Evolutionary conservation across 2,329 filamentous ascomycete species (phyloP).

Genomic region (Colletotrichum noveboracense): DNA sequence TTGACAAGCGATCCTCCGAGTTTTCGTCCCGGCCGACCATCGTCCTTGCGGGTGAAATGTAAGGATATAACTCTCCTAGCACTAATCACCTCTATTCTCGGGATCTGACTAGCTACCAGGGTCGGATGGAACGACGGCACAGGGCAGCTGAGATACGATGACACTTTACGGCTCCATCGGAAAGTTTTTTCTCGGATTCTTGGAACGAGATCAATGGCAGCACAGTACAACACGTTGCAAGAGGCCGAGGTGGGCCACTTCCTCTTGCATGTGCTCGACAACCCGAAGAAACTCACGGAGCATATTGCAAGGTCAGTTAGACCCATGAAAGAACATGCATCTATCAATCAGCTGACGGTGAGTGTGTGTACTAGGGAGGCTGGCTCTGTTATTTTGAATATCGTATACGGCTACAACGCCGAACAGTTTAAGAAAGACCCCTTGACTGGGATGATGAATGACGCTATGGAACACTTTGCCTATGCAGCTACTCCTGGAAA

Average conservation of each 20-base stretch:
- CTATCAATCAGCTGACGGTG: not conserved
- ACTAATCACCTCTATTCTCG: rapidly evolving
- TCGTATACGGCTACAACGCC: not conserved
- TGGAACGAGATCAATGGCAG: constrained; percentile 42
- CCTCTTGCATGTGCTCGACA: constrained; percentile 44
- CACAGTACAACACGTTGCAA: constrained; percentile 45
- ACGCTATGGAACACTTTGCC: not conserved
- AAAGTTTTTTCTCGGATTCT: constrained; percentile 48
- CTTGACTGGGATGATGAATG: not conserved
- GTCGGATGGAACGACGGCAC: constrained; percentile 43
- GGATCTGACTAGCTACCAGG: not conserved
- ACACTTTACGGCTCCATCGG: constrained; percentile 44
- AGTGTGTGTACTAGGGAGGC: not conserved
- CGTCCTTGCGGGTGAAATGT: constrained; percentile 40
- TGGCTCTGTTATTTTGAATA: not conserved
- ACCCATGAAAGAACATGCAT: rapidly evolving
- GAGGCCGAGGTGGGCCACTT: constrained; percentile 49
- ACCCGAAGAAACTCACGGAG: constrained; percentile 39
- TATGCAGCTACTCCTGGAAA: not conserved
- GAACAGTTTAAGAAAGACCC: not conserved
- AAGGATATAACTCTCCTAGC: not conserved
- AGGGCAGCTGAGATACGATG: constrained; percentile 38
- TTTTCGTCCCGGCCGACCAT: constrained; percentile 37
- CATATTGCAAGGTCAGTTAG: constrained; percentile 46
- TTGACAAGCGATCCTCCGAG: constrained; percentile 35